Base-by-base conservation (phyloP, 768 basidiomycete genomes). In the Grammothele lineata region DNA sequence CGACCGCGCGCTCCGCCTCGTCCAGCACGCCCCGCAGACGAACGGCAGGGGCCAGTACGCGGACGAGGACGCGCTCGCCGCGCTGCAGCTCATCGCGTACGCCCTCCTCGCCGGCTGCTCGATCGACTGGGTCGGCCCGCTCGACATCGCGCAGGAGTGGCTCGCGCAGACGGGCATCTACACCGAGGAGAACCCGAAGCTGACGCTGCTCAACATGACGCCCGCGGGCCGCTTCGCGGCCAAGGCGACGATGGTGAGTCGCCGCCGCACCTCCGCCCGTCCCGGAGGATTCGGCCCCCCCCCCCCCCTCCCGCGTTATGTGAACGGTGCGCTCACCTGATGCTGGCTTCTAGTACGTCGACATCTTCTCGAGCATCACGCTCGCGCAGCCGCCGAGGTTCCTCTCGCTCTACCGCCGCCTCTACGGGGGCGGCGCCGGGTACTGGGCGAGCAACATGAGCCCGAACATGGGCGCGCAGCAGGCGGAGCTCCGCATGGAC, bases 111-210 rank as follows among this genome's bases (percentile, higher is more conserved):
- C 80, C 2, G 84, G 85, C 43, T 81, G 86, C 27, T 66, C 70
- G 42, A 76, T 73, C 15, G 78, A 83, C 56, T 92, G 90, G 90
- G 76, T 76, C 50, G 68, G 71, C 5, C 78, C 85, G 53, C 79
- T 92, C 57, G 71, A 75, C 32, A 73, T 89, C 18, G 81, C 87
- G 37, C 77, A 77, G 55, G 86, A 90, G 49, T 92, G 90, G 90
- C 69, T 91, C 37, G 70, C 67, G 37, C 78, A 83, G 60, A 83
- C 78, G 3, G 80, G 83, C 24, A 70, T 91, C 33, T 72, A 75
- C 32, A 66, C 66, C 26, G 76, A 80, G 57, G 83, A 85, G 52
- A 81, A 87, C 59, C 83, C 85, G 1, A 77, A 77, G 57, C 54
- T 77, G 39, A 71, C 72, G 40, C 72, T 87, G 60, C 66, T 76